Base-by-base conservation (phyloP, 768 basidiomycete genomes). In the Solioccasus polychromus region DNA sequence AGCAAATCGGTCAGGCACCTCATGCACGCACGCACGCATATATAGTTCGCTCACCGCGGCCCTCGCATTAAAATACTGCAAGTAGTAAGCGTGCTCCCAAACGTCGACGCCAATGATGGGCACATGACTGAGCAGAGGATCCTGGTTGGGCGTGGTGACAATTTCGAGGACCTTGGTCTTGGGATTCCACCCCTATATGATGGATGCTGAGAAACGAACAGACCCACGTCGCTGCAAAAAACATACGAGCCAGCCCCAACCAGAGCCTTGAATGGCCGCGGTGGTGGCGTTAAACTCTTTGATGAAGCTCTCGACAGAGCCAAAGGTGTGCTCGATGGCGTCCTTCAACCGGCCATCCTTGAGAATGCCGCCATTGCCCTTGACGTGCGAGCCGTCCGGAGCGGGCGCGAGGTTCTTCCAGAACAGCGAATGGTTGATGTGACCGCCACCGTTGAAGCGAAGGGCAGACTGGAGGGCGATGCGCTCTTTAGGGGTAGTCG, bases 1-100 rank as follows among this genome's bases (percentile, higher is more conserved):
- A 10, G 25, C 40, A 32, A 6, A 20, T 48, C 45, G 52, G 28
- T 25, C 4, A 11, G 22, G 8, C 14, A 28, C 39, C 32, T 31
- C 24, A 11, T 10, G 5, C 3, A 20, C 29, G 4, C 4, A 38
- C 9, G n/a, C n/a, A n/a, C n/a, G n/a, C n/a, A 34, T 9, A 31
- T 19, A 29, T 29, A 15, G 7, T 5, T 18, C 24, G 76, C 92
- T 67, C 61, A 95, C 92, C 61, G 91, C 88, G 44, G 73, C 81
- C 77, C 94, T 95, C 59, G 92, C 92, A 69, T 96, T 97, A 67
- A 88, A 82, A 74, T 97, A 97, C 68, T 97, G 92, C 61, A 96
- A 80, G 73, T 96, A 97, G 76, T 92, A 92, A 39, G 91, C 92
- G 60, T 95, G 92, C 71, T 95, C 92, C 92, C 93, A 95, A 62